Evolutionary conservation across 331 rosid species (phyloP).

Genomic region (Quercus tomentella): DNA sequence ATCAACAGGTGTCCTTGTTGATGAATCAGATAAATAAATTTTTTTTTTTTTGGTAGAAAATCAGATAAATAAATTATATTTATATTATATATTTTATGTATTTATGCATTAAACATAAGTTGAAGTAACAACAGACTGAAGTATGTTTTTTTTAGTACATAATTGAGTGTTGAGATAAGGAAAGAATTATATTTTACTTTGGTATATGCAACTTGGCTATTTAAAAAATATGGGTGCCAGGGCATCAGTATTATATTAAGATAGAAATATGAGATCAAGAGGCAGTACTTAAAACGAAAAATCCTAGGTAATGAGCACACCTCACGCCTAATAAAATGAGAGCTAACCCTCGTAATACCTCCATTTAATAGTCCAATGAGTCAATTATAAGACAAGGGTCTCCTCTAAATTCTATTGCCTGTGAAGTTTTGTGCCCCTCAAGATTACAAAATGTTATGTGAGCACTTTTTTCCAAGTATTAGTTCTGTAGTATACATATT

Average conservation of each 20-base stretch:
- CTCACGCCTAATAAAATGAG: not conserved
- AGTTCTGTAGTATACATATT: not conserved
- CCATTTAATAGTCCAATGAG: conserved; percentile 29
- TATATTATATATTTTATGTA: not conserved
- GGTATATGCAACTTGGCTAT: conserved; percentile 27
- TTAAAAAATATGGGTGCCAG: conserved; percentile 3
- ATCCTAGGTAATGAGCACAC: not conserved
- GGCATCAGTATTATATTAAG: conserved; percentile 6
- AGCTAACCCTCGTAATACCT: conserved; percentile 10
- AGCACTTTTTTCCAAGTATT: not conserved
- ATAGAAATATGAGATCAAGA: conserved; percentile 4
- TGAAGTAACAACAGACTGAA: conserved; percentile 17
- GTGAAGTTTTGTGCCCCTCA: conserved; percentile 14
- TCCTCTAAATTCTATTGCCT: conserved; percentile 4
- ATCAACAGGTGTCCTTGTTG: conserved; percentile 31
- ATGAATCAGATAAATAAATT: not conserved
- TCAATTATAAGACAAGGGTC: conserved; percentile 29
- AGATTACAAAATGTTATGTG: not conserved
- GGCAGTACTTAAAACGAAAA: not conserved
- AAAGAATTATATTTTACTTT: not conserved
- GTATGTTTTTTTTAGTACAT: not conserved
- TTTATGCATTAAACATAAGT: conserved; percentile 11
- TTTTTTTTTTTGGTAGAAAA: no score
- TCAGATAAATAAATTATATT: not conserved
- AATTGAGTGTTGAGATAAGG: conserved; percentile 23